phyloP scores from a whole-genome alignment of 2,329 filamentous ascomycete species.

The Colletotrichum sidae region DNA sequence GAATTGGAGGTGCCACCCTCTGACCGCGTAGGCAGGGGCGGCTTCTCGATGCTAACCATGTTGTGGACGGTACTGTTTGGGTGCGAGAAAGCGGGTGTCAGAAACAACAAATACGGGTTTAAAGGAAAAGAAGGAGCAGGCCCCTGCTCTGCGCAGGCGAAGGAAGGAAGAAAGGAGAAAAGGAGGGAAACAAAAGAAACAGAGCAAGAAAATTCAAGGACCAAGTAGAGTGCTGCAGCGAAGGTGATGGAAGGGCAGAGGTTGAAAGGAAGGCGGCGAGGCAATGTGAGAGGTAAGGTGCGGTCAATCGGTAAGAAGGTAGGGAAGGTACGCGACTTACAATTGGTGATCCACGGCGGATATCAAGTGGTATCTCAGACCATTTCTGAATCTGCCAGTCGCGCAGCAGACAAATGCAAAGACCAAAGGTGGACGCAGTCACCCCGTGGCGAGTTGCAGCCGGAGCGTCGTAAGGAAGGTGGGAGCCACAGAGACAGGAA shows the following conservation, averaged over 20 bases:
- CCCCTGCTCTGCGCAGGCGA: constrained; percentile 22
- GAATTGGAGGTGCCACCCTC: constrained; percentile 14
- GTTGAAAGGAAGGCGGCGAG: background rate
- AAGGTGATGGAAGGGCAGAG: constrained; percentile 3
- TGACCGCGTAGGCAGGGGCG: constrained; percentile 31
- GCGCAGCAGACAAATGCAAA: background rate
- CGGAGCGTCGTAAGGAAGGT: constrained; percentile 35
- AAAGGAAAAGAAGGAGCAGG: constrained; percentile 19
- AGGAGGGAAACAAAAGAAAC: constrained; percentile 14
- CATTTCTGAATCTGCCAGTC: constrained; percentile 33
- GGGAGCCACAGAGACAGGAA: constrained; percentile 33
- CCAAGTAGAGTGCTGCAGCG: constrained; percentile 15
- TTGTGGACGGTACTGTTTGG: constrained; percentile 39
- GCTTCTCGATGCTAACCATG: constrained; percentile 51
- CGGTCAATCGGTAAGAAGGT: background rate
- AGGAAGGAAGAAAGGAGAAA: constrained; percentile 19
- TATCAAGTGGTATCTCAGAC: constrained; percentile 30
- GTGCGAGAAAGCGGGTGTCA: constrained; percentile 31
- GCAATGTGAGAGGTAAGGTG: constrained; percentile 4
- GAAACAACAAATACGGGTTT: constrained; percentile 26
- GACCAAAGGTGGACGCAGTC: constrained; percentile 25
- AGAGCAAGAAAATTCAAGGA: constrained; percentile 9
- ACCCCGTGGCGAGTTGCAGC: constrained; percentile 36
- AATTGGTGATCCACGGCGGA: constrained; percentile 30
- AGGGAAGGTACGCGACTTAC: constrained; percentile 14